Percentiles rank a stretch among this genome's conserved stretches.
phyloP scores from a whole-genome alignment of 1,284 basidiomycete species.

The Dichomitus squalens region DNA sequence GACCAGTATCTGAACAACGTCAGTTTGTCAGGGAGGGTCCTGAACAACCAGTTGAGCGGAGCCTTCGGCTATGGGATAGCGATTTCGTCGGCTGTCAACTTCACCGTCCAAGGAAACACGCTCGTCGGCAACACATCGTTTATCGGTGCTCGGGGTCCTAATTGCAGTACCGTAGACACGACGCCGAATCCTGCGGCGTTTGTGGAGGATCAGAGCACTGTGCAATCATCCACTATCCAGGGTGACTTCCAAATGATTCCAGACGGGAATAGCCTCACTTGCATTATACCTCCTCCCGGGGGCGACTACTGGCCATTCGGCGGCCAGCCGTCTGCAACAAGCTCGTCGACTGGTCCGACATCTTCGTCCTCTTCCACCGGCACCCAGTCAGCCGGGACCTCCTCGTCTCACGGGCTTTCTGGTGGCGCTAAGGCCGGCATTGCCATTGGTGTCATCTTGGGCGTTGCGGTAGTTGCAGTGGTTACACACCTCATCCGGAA shows the following conservation, averaged over 20 bases:
- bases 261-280: slow-evolving; percentile 61
- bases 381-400: not conserved
- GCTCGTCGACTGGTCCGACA: slow-evolving; percentile 1
- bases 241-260: slow-evolving; percentile 51
- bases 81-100: slow-evolving; percentile 64
- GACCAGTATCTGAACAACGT: slow-evolving; percentile 60
- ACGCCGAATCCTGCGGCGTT: slow-evolving; percentile 60
- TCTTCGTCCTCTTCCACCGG: not conserved
- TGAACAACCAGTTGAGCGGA: slow-evolving; percentile 70
- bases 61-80: slow-evolving; percentile 75
- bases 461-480: slow-evolving; percentile 44
- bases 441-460: slow-evolving; percentile 54
- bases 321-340: slow-evolving; percentile 43
- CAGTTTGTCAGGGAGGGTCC: slow-evolving; percentile 60
- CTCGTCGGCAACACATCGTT: slow-evolving; percentile 77
- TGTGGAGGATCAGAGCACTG: slow-evolving; percentile 53
- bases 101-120: slow-evolving; percentile 66
- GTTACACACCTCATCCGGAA: slow-evolving; percentile 52
- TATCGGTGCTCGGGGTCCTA: slow-evolving; percentile 70
- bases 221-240: slow-evolving; percentile 48
- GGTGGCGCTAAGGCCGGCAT: slow-evolving; percentile 50
- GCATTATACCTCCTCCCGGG: slow-evolving; percentile 63
- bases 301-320: slow-evolving; percentile 79
- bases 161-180: slow-evolving; percentile 59
- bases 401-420: slow-evolving; percentile 27